Base-by-base conservation (phyloP, 805 yeast species). In the Diddensiella santjacobensis region DNA sequence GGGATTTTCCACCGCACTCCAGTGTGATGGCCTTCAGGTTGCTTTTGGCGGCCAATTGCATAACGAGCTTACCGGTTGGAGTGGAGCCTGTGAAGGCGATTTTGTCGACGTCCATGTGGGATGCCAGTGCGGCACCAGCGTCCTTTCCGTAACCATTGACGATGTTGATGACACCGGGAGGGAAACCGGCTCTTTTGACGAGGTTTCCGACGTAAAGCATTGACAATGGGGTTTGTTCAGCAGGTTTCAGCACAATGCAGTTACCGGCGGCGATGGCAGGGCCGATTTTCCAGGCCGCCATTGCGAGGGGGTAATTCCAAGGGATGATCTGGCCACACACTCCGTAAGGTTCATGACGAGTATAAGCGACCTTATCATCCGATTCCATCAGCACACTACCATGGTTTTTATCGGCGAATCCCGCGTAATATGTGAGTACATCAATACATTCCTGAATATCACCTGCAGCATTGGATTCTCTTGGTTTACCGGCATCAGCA, bases 1-100 rank as follows among this genome's bases (percentile, higher is more conserved):
- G 96, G 20, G 96, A 87, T 73, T 90, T 90, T 64, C 98, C 98
- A 63, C 98, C 98, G 58, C 88, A 80, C 73, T 90, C 98, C 64
- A 90, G 75, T 39, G 96, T 89, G 52, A 90, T 87, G 67, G 84
- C 86, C 75, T 89, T 88, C 70, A 90, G 74, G 68, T 80, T 80
- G 26, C 65, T 58, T 33, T 84, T 75, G 48, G 85, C 84, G 52
- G 95, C 91, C 53, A 78, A 73, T 68, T 76, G 78, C 83, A 86
- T 84, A 63, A 90, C 84, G 58, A 69, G 69, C 66, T 83, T 82
- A 64, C 97, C 98, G 49, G 89, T 83, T 40, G 83, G 87, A 41
- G 96, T 88, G 33, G 96, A 88, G 55, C 97, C 97, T 48, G 97
- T 89, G 71, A 89, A 89, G 5, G 96, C 95, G 63, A 90, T 75